These are phyloP conservation scores for Sherardia arvensis DNA, from an alignment of 257 asterid species.

Conservation along the genomic window DNA sequence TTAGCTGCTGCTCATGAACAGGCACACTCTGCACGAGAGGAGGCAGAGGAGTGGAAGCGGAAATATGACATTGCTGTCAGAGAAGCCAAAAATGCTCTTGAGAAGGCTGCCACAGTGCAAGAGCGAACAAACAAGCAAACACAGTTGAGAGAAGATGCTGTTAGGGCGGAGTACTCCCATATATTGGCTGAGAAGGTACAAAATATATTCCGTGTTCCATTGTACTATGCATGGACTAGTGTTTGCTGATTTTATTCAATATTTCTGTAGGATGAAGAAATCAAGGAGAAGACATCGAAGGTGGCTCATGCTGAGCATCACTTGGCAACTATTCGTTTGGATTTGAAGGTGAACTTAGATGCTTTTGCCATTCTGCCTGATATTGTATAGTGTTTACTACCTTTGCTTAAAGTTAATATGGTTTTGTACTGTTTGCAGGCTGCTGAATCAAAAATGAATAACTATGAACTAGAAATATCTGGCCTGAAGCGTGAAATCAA, in stretches of 20 bases:
- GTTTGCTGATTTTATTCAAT: slow-evolving; percentile 7
- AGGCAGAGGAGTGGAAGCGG: slow-evolving; percentile 95
- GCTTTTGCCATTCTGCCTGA: neutral
- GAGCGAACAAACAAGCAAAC: slow-evolving; percentile 75
- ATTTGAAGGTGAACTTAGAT: slow-evolving; percentile 54
- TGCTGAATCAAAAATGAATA: slow-evolving; percentile 74
- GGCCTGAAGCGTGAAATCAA: slow-evolving; percentile 46
- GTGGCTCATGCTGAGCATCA: slow-evolving; percentile 85
- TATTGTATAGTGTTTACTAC: slow-evolving; percentile 1
- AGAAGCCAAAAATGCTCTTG: slow-evolving; percentile 82
- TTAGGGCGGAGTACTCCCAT: slow-evolving; percentile 64
- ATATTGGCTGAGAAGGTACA: slow-evolving; percentile 69
- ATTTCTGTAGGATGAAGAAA: slow-evolving; percentile 64
- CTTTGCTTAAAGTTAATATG: neutral
- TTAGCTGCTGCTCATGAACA: slow-evolving; percentile 90
- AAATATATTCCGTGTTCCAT: slow-evolving; percentile 5
- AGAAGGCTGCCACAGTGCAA: slow-evolving; percentile 83
- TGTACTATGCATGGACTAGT: neutral
- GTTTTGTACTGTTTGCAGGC: slow-evolving; percentile 38
- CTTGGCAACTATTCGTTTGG: slow-evolving; percentile 65
- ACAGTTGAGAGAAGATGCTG: slow-evolving; percentile 70
- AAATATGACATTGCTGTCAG: slow-evolving; percentile 74
- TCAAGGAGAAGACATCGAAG: slow-evolving; percentile 57
- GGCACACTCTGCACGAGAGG: slow-evolving; percentile 87
- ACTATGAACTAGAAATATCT: slow-evolving; percentile 59